Conservation (phyloP, 2,329 filamentous ascomycete genomes). For the Pezicula carpinea region DNA sequence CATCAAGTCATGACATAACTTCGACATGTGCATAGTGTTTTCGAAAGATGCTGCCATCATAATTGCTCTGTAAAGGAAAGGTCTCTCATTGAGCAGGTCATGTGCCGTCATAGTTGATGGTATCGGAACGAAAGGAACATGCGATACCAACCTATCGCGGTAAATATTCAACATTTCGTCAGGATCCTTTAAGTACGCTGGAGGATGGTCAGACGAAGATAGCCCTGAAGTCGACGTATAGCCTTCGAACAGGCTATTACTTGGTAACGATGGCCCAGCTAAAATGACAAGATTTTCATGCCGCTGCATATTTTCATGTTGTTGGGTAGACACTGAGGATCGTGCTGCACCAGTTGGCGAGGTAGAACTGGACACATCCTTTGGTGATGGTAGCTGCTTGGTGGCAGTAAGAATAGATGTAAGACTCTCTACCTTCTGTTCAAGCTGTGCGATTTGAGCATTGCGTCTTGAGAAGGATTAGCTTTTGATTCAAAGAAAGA, state of each 20-base stretch:
- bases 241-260: conserved; percentile 2
- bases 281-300: too few relatives aligned
- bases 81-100: conserved; percentile 3
- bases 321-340: too few relatives aligned
- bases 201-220: not conserved
- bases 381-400: not conserved
- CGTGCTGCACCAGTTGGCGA: not conserved
- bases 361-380: not conserved
- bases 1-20: conserved; percentile 1
- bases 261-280: not conserved
- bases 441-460: conserved; percentile 3
- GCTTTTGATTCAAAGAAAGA: not conserved
- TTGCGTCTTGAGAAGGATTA: not conserved
- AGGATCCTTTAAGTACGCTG: not conserved
- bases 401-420: not conserved
- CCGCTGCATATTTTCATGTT: too few relatives aligned
- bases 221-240: not conserved
- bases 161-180: conserved; percentile 7
- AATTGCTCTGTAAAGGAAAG: conserved; percentile 9
- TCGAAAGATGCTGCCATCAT: conserved; percentile 5
- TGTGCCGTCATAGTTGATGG: not conserved
- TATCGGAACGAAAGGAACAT: conserved; percentile 8
- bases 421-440: conserved; percentile 1
- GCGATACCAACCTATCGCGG: conserved; percentile 1
- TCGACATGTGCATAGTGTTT: conserved; percentile 4